Evolutionary conservation across 2,329 filamentous ascomycete species (phyloP).

Genomic region (Magnaporthiopsis rhizophila): DNA sequence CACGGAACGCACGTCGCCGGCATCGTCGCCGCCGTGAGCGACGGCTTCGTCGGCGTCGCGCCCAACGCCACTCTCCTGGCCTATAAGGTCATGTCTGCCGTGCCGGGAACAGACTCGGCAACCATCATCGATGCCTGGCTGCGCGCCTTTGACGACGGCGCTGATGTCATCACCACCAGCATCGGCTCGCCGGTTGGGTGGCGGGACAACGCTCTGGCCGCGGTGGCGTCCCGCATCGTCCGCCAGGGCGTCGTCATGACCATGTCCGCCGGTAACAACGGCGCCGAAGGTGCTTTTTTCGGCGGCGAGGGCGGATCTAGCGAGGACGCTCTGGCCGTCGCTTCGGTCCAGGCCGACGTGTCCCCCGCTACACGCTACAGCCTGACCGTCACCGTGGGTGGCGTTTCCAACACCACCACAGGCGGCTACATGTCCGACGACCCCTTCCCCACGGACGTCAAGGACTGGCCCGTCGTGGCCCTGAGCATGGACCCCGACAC

Average conservation of each 20-base stretch:
- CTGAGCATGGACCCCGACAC: slow-evolving; percentile 16
- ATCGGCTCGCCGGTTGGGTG: slow-evolving; percentile 14
- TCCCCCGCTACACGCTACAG: slow-evolving; percentile 13
- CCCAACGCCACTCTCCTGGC: slow-evolving; percentile 20
- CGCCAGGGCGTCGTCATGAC: slow-evolving; percentile 30
- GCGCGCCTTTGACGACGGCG: slow-evolving; percentile 24
- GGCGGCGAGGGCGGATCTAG: slow-evolving; percentile 21
- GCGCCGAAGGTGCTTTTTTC: slow-evolving; percentile 11
- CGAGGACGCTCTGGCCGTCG: slow-evolving; percentile 33
- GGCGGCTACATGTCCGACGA: slow-evolving; percentile 12
- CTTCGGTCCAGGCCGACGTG: slow-evolving; percentile 26
- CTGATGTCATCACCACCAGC: slow-evolving; percentile 30
- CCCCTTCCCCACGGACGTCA: slow-evolving; percentile 11
- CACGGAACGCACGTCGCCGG: slow-evolving; percentile 21
- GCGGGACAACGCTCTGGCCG: slow-evolving; percentile 24
- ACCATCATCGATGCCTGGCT: slow-evolving; percentile 27
- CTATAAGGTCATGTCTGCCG: slow-evolving; percentile 18
- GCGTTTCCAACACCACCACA: slow-evolving; percentile 7
- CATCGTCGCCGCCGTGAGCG: slow-evolving; percentile 17
- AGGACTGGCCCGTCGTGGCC: slow-evolving; percentile 18
- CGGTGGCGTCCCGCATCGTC: slow-evolving; percentile 30
- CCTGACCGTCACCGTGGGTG: slow-evolving; percentile 7
- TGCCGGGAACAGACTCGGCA: slow-evolving; percentile 16
- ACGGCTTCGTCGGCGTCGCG: slow-evolving; percentile 16
- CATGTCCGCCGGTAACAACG: slow-evolving; percentile 33